Evolutionary conservation across 2,329 filamentous ascomycete species (phyloP).

Genomic region (Aspergillus hortae): DNA sequence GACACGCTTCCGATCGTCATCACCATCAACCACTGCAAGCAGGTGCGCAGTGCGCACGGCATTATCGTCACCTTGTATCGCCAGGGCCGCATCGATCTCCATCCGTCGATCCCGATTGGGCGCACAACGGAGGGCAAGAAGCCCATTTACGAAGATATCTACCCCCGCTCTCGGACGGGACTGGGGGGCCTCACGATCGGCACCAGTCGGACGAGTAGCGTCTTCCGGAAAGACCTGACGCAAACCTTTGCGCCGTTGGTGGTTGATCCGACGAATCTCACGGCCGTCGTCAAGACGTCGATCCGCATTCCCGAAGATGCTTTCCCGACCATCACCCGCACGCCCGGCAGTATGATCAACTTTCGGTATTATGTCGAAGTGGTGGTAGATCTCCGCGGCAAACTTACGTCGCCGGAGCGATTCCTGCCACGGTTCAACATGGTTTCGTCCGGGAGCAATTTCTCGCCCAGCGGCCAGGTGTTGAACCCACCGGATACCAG

Average conservation of each 20-base stretch:
- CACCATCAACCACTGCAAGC: constrained; percentile 80
- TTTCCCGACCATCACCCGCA: constrained; percentile 85
- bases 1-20: constrained; percentile 78
- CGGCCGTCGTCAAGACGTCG: constrained; percentile 74
- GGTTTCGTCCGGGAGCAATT: constrained; percentile 44
- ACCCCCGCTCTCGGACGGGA: constrained; percentile 81
- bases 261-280: constrained; percentile 75
- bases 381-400: constrained; percentile 86
- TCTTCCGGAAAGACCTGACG: constrained; percentile 92
- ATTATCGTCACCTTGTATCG: constrained; percentile 91
- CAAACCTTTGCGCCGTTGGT: constrained; percentile 87
- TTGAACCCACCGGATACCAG: constrained; percentile 30
- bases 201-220: constrained; percentile 78
- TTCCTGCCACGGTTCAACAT: constrained; percentile 55
- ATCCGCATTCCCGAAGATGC: constrained; percentile 84
- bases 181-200: constrained; percentile 82
- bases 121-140: constrained; percentile 64
- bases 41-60: constrained; percentile 84
- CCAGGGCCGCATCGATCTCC: constrained; percentile 84
- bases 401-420: constrained; percentile 70
- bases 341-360: constrained; percentile 89
- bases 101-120: constrained; percentile 58
- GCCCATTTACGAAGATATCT: constrained; percentile 75
- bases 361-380: constrained; percentile 95
- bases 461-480: constrained; percentile 40